Evolutionary conservation across 805 yeast species (phyloP), one percentile per base, ranked within the genome.

Genomic region (Yamadazyma paraphyllophila): DNA sequence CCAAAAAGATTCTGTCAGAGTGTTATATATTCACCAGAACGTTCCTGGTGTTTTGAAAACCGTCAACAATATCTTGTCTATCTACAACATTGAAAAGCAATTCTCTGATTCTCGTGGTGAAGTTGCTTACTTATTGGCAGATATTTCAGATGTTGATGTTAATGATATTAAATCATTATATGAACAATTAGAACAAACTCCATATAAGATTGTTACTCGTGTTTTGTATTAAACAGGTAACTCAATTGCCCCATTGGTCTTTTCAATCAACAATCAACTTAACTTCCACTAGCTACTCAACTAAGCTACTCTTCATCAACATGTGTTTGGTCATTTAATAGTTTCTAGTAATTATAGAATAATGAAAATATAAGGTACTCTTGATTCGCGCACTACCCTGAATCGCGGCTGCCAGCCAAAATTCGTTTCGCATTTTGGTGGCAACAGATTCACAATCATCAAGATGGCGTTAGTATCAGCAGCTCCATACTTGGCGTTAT

Each of bases 21-120:
- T 94, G 35, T 77, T 94, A 59, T 94, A 94, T 72, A 87, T 91
- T 61, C 99, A 94, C 74, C 94, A 88, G 71, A 94, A 94, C 71
- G 97, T 94, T 59, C 99, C 99, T 25, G 99, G 99, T 82, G 99
- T 94, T 46, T 79, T 94, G 80, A 88, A 89, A 67, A 89, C 96
- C 35, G 99, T 94, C 61, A 94, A 94, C 78, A 92, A 92, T 75
- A 88, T 94, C 58, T 81, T 94, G 69, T 86, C 96, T 47, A 83
- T 83, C 66, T 91, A 94, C 78, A 94, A 94, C 72, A 94, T 94
- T 69, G 97, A 91, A 72, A 92, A 94, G 72, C 99, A 94, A 76
- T 94, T 83, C 73, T 86, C 97, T n/a, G 98, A 94, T 67, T 90
- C 97, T 20, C 82, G 87, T 63, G 96, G 96, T 54, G 96, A 88